Evolutionary conservation across 257 asterid genomes (phyloP), one percentile per base, ranked within the genome.

Genomic region (Nicotiana undulata): DNA sequence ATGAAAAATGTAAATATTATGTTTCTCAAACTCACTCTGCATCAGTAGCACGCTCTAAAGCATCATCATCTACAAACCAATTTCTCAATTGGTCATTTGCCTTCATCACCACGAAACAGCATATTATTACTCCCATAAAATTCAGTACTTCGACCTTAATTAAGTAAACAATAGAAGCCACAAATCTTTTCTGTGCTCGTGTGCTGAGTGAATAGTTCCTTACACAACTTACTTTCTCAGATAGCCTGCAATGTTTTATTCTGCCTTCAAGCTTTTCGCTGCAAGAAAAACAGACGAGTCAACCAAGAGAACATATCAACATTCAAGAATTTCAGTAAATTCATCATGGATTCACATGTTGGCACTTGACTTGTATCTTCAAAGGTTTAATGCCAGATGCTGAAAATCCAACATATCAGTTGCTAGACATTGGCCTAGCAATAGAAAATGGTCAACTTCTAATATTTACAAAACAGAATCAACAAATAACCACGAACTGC

Each of bases 241-340:
- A 80, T 44, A 94, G 95, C 75, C 98, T 86, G 90, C 99, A 96
- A 11, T 88, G 97, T 75, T 76, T 85, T 4, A 89, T 83, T 86
- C 98, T 89, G 63, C 98, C 99, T 90, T 96, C 98, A 31, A 94
- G 98, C 77, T 94, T 91, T 44, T 95, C 87, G 37, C 98, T 94
- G 93, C 85, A 85, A 82, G 49, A 17, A 34, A 20, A 63, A 77
- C 16, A 16, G 0, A 10, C 0, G 15, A 22, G 77, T 70, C 59
- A 80, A 81, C 2, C 24, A 16, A 72, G n/a, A 20, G 3, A 31
- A 61, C 13, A 24, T 9, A 82, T 68, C 26, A 53, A 24, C 72
- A 20, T 4, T 59, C 67, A 34, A 24, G 60, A 28, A 2, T 29
- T 61, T 44, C 70, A 29, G 12, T 13, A 28, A 63, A 29, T 17